These are phyloP conservation scores for Botryotinia calthae DNA, from an alignment of 2,329 filamentous ascomycete species.

Conservation along the genomic window DNA sequence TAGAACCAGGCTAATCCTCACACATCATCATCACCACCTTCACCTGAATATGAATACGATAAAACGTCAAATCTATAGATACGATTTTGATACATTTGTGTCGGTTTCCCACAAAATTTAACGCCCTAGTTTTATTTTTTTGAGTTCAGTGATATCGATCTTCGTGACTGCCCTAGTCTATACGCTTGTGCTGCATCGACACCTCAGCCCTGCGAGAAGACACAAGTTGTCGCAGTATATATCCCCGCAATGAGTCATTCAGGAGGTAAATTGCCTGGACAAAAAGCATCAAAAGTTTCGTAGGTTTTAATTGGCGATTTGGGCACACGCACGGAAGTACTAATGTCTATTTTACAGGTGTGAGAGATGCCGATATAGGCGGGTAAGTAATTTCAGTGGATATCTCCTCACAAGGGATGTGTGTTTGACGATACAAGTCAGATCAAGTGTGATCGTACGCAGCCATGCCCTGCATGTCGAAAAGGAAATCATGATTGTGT, in stretches of 20 bases:
- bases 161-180: not conserved
- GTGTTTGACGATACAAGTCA: constrained; percentile 19
- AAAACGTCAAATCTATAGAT: too few species aligned
- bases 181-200: not conserved
- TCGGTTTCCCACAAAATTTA: not conserved
- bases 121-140: too few species aligned
- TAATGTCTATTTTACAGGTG: constrained; percentile 37
- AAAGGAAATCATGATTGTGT: constrained; percentile 44
- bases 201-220: not conserved
- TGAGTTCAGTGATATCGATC: not conserved
- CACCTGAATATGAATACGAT: not conserved
- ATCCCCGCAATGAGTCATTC: constrained; percentile 7
- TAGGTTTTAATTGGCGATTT: not conserved
- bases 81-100: not conserved
- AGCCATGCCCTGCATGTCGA: constrained; percentile 50
- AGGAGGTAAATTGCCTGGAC: not conserved
- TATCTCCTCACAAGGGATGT: not conserved
- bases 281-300: constrained; percentile 18
- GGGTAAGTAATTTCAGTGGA: constrained; percentile 35
- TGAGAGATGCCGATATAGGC: constrained; percentile 46
- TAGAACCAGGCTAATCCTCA: not conserved
- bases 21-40: not conserved
- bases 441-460: constrained; percentile 53
- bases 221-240: not conserved
- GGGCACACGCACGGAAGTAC: not conserved